Percentiles rank a stretch among this genome's conserved stretches.
Evolutionary conservation across 2,329 filamentous ascomycete species (phyloP).

Genomic region (Pezicula carpinea): DNA sequence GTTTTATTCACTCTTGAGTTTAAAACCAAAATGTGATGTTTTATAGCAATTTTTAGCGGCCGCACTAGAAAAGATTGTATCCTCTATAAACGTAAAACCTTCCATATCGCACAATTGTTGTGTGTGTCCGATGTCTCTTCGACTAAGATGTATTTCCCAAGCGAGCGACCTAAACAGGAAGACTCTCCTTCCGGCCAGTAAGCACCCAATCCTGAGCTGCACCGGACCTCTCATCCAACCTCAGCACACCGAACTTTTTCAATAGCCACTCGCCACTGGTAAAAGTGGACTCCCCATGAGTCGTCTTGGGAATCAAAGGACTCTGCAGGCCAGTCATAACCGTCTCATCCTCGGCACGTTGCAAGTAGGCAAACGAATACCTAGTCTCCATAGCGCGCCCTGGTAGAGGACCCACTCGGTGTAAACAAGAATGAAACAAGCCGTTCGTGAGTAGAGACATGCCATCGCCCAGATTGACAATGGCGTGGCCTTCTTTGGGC

Average conservation of each 20-base stretch:
- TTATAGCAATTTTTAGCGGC: no score
- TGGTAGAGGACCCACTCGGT: constrained; percentile 22
- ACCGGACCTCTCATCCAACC: no score
- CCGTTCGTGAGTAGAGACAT: constrained; percentile 40
- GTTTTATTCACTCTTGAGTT: no score
- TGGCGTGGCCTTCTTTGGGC: constrained; percentile 20
- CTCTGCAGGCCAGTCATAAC: background rate
- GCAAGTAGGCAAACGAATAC: background rate
- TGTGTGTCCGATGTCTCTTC: no score
- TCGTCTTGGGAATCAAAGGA: background rate
- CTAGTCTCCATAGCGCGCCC: constrained; percentile 4
- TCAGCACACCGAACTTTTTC: background rate
- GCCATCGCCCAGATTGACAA: constrained; percentile 44
- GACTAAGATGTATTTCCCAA: no score
- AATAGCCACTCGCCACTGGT: background rate
- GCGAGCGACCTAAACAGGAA: no score
- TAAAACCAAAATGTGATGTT: no score
- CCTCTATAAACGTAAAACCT: no score
- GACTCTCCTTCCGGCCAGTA: no score
- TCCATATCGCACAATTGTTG: no score
- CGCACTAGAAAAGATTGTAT: no score
- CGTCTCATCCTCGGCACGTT: background rate
- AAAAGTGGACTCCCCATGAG: background rate
- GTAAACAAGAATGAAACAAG: constrained; percentile 26
- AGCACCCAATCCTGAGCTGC: no score